phyloP scores from a whole-genome alignment of 306 rosid species.

The Rubus parviflorus region DNA sequence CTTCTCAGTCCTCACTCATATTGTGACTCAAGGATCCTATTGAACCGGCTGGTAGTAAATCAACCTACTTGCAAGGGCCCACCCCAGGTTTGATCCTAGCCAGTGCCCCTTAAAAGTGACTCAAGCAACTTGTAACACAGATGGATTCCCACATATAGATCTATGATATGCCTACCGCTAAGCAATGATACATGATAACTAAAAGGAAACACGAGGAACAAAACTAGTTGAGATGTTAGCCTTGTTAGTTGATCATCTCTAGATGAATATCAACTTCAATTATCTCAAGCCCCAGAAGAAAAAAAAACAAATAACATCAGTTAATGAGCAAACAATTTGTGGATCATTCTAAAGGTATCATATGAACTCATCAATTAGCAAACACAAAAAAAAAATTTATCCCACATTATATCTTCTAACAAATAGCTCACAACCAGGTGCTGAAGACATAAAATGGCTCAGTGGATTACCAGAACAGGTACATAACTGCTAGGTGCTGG shows the following conservation, averaged over 20 bases:
- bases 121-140: not conserved
- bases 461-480: conserved; percentile 72
- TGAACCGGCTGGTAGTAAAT: not conserved
- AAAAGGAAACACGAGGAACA: not conserved
- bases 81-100: not conserved
- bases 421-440: not conserved
- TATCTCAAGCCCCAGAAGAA: not conserved
- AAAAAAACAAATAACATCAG: not conserved
- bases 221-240: not conserved
- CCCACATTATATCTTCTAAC: not conserved
- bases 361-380: not conserved
- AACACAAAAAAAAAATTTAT: too few relatives aligned
- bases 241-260: not conserved
- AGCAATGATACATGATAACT: not conserved
- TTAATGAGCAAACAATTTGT: not conserved
- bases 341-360: not conserved
- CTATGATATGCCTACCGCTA: not conserved
- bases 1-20: not conserved
- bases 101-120: not conserved
- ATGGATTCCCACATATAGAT: not conserved
- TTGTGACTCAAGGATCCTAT: not conserved
- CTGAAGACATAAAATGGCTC: not conserved
- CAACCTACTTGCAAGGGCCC: not conserved
- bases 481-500: conserved; percentile 90
- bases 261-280: not conserved